Conservation (phyloP, 2,329 filamentous ascomycete species). For the Amylocarpus encephaloides region DNA sequence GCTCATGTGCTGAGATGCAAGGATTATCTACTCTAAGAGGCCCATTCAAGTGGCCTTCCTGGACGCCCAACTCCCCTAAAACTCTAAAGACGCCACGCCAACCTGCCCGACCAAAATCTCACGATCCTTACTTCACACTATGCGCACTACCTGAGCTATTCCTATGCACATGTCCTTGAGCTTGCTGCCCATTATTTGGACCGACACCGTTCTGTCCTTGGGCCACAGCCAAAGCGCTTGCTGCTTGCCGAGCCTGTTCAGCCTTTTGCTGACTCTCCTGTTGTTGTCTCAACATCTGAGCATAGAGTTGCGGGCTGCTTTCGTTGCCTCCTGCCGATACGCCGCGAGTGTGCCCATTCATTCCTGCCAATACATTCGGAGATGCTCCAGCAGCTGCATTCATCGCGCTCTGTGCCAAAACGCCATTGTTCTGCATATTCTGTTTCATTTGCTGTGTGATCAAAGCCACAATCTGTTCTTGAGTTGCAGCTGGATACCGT, state of each 20-base stretch:
- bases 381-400: conserved; percentile 41
- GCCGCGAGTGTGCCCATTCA: conserved; percentile 18
- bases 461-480: conserved; percentile 47
- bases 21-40: conserved; percentile 1
- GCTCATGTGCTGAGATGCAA: background rate
- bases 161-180: conserved; percentile 22
- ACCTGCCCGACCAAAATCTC: background rate
- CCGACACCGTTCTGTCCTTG: conserved; percentile 14
- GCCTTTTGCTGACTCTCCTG: conserved; percentile 43
- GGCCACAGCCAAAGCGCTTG: conserved; percentile 9
- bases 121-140: conserved; percentile 18
- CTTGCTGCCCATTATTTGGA: conserved; percentile 15
- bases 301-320: conserved; percentile 41
- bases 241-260: conserved; percentile 26
- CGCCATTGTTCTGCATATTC: conserved; percentile 18
- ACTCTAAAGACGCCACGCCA: conserved; percentile 2
- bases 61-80: background rate
- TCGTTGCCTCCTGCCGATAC: conserved; percentile 32
- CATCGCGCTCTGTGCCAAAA: conserved; percentile 43
- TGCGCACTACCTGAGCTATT: conserved; percentile 20
- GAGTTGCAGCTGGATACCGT: conserved; percentile 34
- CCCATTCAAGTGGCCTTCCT: background rate
- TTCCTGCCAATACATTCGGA: conserved; percentile 9
- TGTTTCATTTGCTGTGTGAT: conserved; percentile 38
- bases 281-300: conserved; percentile 46